Evolutionary conservation across 1,139 yeast genomes (phyloP).

Genomic region (Zygoascus hellenicus): DNA sequence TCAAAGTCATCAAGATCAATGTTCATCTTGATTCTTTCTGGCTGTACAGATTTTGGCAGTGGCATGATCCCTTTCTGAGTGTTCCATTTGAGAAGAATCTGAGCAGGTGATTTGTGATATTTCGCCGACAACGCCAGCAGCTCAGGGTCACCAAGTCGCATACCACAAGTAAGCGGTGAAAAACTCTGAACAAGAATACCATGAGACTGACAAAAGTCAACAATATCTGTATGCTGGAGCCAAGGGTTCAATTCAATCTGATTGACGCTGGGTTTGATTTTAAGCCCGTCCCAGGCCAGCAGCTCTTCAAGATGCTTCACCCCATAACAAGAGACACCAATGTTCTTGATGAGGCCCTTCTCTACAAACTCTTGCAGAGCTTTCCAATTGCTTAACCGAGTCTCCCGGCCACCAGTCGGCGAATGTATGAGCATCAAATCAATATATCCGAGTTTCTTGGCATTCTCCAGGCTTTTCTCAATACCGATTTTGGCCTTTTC

Average conservation of each 20-base stretch:
- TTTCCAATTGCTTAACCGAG: conserved; percentile 39
- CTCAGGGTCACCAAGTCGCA: conserved; percentile 47
- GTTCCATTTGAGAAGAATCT: conserved; percentile 42
- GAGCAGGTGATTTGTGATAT: conserved; percentile 38
- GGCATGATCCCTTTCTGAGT: conserved; percentile 45
- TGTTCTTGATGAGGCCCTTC: conserved; percentile 30
- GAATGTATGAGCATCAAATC: conserved; percentile 40
- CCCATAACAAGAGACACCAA: conserved; percentile 45
- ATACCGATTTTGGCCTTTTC: conserved; percentile 52
- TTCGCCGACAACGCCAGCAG: conserved; percentile 37
- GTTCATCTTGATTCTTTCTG: conserved; percentile 44
- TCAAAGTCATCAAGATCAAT: conserved; percentile 45
- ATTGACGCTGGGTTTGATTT: conserved; percentile 43
- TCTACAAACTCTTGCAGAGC: conserved; percentile 41
- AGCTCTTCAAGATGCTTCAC: conserved; percentile 38
- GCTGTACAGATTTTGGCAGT: conserved; percentile 62
- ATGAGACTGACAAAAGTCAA: conserved; percentile 47
- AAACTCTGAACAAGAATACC: conserved; percentile 60
- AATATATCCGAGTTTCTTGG: conserved; percentile 44
- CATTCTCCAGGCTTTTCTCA: conserved; percentile 41
- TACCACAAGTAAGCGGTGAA: conserved; percentile 65
- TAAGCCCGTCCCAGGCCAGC: conserved; percentile 35
- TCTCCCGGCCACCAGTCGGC: conserved; percentile 31
- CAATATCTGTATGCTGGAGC: conserved; percentile 52
- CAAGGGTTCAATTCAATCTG: conserved; percentile 55